Evolutionary conservation across 2,329 filamentous ascomycete species (phyloP).

Genomic region (Sporothrix protearum): DNA sequence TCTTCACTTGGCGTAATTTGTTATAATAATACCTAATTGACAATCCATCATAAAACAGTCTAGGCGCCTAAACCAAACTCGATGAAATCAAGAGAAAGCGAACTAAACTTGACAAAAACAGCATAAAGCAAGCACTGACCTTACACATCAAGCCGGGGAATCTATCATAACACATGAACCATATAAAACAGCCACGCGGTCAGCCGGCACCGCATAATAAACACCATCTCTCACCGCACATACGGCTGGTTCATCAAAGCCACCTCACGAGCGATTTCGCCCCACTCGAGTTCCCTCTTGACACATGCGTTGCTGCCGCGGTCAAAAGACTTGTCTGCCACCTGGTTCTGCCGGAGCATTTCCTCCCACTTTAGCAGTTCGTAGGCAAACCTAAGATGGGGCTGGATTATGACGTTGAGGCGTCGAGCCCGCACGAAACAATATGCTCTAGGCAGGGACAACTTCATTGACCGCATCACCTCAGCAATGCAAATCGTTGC

Average conservation of each 20-base stretch:
- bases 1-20: background rate
- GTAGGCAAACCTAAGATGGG: conserved; percentile 89
- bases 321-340: no score
- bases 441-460: conserved; percentile 90
- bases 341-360: conserved; percentile 51
- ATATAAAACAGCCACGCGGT: background rate
- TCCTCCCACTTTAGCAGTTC: conserved; percentile 97
- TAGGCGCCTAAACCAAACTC: background rate
- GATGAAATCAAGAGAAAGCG: background rate
- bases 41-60: background rate
- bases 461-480: conserved; percentile 76
- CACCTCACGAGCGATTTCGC: conserved; percentile 81
- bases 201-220: background rate
- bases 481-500: conserved; percentile 99
- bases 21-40: background rate
- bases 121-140: background rate
- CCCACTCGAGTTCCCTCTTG: conserved; percentile 85
- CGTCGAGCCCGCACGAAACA: conserved; percentile 91
- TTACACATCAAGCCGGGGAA: background rate
- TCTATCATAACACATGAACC: background rate
- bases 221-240: conserved; percentile 53
- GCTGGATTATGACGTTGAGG: conserved; percentile 97
- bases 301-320: conserved; percentile 35
- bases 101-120: background rate
- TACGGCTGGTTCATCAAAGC: conserved; percentile 96